Conservation (phyloP, 2,329 filamentous ascomycete species). For the Neopestalotiopsis sp. region DNA sequence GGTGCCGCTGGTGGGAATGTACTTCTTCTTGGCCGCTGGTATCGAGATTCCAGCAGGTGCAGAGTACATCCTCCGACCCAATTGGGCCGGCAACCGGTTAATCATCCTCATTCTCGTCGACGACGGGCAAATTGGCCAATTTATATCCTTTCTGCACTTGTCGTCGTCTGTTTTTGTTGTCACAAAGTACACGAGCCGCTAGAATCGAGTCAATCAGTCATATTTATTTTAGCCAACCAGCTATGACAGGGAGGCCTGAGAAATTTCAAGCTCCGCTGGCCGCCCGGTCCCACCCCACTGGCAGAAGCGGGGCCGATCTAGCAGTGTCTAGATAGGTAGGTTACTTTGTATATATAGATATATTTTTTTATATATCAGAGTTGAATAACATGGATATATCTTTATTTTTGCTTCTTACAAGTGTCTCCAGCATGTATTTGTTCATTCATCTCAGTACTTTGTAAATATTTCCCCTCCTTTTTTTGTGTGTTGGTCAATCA, state of each 20-base stretch:
- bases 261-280: slow-evolving; percentile 9
- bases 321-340: neutral
- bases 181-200: neutral
- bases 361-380: neutral
- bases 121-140: neutral
- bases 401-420: too few species aligned
- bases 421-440: too few species aligned
- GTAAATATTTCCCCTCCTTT: too few species aligned
- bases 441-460: neutral
- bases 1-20: slow-evolving; percentile 81
- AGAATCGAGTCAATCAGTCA: neutral
- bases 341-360: neutral
- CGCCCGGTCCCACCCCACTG: neutral
- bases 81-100: slow-evolving; percentile 19
- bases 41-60: slow-evolving; percentile 63
- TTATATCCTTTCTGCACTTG: neutral
- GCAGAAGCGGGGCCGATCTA: slow-evolving; percentile 4
- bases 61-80: slow-evolving; percentile 50
- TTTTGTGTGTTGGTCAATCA: too few species aligned
- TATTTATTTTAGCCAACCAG: neutral
- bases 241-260: slow-evolving; percentile 5
- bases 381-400: too few species aligned
- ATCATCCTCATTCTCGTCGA: slow-evolving; percentile 13
- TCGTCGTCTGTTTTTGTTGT: too few species aligned
- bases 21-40: slow-evolving; percentile 85